Base-by-base conservation (phyloP, 345 rosid species). In the Boechera divaricarpa region DNA sequence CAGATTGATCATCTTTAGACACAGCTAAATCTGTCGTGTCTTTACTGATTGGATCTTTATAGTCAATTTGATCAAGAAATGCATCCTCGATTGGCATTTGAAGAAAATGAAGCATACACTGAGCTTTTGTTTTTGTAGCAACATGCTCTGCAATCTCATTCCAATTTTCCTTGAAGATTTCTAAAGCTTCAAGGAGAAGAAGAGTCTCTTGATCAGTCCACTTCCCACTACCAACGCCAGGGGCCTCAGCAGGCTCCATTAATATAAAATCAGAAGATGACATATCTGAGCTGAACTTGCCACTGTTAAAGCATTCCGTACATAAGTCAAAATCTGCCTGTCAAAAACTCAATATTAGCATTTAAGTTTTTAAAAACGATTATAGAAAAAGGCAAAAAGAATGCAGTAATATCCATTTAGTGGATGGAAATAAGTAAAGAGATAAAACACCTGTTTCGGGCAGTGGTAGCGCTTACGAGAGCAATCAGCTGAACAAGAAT, bases 301-400 rank as follows among this genome's bases (percentile, higher is more conserved):
- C 88, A 81, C 87, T 84, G 71, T 62, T 87, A 79, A 93, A 93
- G 92, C 99, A 96, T 69, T 96, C 93, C 39, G 90, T 85, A 79
- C 99, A 96, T 67, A 96, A 84, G 87, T 96, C 99, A 85, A 91
- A 96, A 91, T 96, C 99, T 81, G 99, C 99, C 99, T 96, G 98
- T 77, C 74, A 82, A 81, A 82, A 76, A 28, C 51, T 32, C 72
- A 80, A 24, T 65, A 76, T 75, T 70, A 80, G 83, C 49, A 73
- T 35, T 44, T 45, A n/a, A 18, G 5, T 21, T 51, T 18, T 18
- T 4, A 18, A 51, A 51, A 18, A 47, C 21, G 4, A 47, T 47
- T n/a, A 47, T 5, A n/a, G 4, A 47, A 47, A 47, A 6, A 6
- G n/a, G 21, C 9, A n/a, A n/a, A 47, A 47, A 47, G 18, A 47